phyloP scores from a whole-genome alignment of 2,329 filamentous ascomycete species.

The Periglandula ipomoeae region DNA sequence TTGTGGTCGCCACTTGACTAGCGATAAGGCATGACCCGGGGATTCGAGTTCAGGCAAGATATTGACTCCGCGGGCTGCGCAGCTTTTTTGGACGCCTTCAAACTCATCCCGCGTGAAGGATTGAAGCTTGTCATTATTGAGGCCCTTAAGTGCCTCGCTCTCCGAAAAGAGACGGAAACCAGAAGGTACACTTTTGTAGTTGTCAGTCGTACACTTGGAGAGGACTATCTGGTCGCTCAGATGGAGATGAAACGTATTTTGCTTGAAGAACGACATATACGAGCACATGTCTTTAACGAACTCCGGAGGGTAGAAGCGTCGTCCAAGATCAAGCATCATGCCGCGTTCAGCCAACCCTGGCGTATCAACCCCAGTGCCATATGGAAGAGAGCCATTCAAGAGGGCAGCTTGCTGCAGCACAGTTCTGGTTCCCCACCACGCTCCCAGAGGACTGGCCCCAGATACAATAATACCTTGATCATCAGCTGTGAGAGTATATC shows the following conservation, averaged over 20 bases:
- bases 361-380: constrained; percentile 35
- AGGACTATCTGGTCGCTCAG: constrained; percentile 44
- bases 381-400: constrained; percentile 23
- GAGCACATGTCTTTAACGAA: constrained; percentile 49
- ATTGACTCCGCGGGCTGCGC: constrained; percentile 45
- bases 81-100: constrained; percentile 41
- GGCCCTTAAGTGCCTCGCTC: constrained; percentile 32
- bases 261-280: constrained; percentile 53
- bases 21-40: constrained; percentile 45
- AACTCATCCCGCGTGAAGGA: constrained; percentile 43
- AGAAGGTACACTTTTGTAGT: constrained; percentile 42
- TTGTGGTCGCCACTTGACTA: constrained; percentile 51
- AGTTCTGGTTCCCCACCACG: constrained; percentile 49
- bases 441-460: constrained; percentile 44
- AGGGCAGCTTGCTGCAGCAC: constrained; percentile 41
- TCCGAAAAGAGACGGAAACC: constrained; percentile 46
- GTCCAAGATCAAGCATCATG: constrained; percentile 41
- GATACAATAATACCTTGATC: constrained; percentile 32
- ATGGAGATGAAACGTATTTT: constrained; percentile 50
- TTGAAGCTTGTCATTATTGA: constrained; percentile 44
- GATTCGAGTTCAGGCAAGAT: constrained; percentile 52
- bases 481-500: constrained; percentile 35
- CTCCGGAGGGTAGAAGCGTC: constrained; percentile 45
- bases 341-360: constrained; percentile 43
- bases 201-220: constrained; percentile 31